Evolutionary conservation across 1,139 yeast species (phyloP).

Genomic region (Protomyces lactucae-debilis): DNA sequence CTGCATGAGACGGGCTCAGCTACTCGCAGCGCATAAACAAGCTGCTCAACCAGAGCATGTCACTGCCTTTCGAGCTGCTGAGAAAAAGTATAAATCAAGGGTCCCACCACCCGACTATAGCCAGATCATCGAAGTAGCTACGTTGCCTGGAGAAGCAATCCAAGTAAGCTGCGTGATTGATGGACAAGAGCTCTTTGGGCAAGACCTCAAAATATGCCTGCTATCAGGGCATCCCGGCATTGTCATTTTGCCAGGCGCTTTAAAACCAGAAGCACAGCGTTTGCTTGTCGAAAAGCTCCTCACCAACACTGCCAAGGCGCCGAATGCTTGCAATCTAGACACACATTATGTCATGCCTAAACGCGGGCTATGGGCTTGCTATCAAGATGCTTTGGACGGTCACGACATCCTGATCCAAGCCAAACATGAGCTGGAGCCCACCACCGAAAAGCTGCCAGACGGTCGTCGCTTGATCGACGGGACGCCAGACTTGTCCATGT

Average conservation of each 20-base stretch:
- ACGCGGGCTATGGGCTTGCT: conserved; percentile 6
- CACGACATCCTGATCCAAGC: neutral
- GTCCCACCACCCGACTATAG: conserved; percentile 17
- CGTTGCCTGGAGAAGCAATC: neutral
- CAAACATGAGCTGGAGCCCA: neutral
- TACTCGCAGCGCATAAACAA: neutral
- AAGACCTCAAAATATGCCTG: neutral
- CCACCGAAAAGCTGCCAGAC: neutral
- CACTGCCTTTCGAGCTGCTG: conserved; percentile 5
- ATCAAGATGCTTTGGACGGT: neutral
- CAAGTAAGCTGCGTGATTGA: neutral
- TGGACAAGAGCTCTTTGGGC: neutral
- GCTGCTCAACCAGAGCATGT: neutral
- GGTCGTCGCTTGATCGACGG: neutral
- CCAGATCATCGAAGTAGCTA: neutral
- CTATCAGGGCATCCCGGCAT: conserved; percentile 13
- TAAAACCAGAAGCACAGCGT: conserved; percentile 2
- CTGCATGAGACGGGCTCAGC: neutral
- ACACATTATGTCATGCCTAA: conserved; percentile 11
- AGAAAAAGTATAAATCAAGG: conserved; percentile 8
- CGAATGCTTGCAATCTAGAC: conserved; percentile 13
- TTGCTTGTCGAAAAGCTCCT: neutral
- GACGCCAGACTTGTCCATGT: neutral
- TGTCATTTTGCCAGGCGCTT: conserved; percentile 1
- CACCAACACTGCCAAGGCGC: conserved; percentile 4